Evolutionary conservation across 1,139 yeast species (phyloP).

Genomic region (Suhomyces maxii): DNA sequence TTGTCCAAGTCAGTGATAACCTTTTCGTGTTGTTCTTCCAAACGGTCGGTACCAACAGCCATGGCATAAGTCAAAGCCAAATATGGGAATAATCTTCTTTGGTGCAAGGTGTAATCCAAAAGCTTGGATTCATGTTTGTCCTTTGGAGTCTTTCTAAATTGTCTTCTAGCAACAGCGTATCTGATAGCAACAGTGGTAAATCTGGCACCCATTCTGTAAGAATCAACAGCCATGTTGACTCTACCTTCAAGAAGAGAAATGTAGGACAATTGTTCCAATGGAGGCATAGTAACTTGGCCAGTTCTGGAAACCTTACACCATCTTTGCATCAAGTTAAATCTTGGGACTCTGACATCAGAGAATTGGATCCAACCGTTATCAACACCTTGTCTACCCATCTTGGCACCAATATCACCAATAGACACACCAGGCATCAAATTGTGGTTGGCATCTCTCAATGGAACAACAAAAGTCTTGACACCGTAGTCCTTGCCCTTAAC

Average conservation of each 20-base stretch:
- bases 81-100: conserved; percentile 78
- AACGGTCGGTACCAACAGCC: conserved; percentile 69
- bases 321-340: conserved; percentile 79
- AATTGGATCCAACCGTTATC: conserved; percentile 97
- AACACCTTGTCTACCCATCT: conserved; percentile 88
- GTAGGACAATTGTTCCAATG: conserved; percentile 83
- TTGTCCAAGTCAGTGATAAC: conserved; percentile 58
- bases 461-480: conserved; percentile 87
- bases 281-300: conserved; percentile 72
- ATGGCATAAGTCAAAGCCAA: conserved; percentile 79
- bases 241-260: conserved; percentile 87
- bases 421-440: conserved; percentile 75
- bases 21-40: conserved; percentile 52
- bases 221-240: conserved; percentile 84
- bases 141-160: conserved; percentile 53
- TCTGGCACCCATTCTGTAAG: conserved; percentile 77
- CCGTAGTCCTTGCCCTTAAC: conserved; percentile 86
- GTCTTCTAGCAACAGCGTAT: conserved; percentile 88
- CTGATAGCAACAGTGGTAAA: conserved; percentile 82
- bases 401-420: conserved; percentile 89
- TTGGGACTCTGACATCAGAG: conserved; percentile 76
- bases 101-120: conserved; percentile 83
- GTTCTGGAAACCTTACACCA: conserved; percentile 71
- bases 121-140: conserved; percentile 56
- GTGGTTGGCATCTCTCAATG: conserved; percentile 74